Evolutionary conservation across 2,329 filamentous ascomycete species (phyloP), one percentile per base, ranked within the genome.

Genomic region (Diaporthe helianthi): DNA sequence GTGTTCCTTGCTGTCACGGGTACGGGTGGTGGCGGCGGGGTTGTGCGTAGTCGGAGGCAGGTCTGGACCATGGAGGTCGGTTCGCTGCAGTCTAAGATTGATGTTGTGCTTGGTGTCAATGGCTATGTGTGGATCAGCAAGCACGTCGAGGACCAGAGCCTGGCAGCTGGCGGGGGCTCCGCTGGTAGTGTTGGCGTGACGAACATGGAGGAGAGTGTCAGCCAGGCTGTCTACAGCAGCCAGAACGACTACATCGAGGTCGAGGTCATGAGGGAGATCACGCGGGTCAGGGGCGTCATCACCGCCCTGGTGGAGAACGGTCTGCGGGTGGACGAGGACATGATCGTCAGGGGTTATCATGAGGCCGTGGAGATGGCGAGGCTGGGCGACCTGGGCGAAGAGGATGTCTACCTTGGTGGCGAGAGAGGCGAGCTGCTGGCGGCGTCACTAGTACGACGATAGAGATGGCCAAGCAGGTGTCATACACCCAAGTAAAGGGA

Each of bases 101-200:
- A 98, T 77, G 89, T 98, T 9, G 87, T 97, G 65, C 84, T 99
- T 1, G 96, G 96, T 2, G 96, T 99, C 47, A 99, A 99, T 76
- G 96, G 96, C 1, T 98, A 97, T 78, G 94, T 98, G 69, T 99
- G 93, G 92, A 94, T 98, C 76, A 90, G 91, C 80, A 94, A 93
- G 82, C 93, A 97, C 75, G 83, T 92, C 9, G 90, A 92, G 73
- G 86, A 86, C 44, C 85, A 86, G n/a, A 80, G 80, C 6, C 78
- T 78, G 9, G 76, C 80, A 49, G 77, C 80, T 47, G 82, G 86
- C 52, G 81, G 83, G n/a, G 78, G 80, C n/a, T 82, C 81, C 17
- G 77, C 76, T 9, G 73, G 86, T 83, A 73, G 86, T 83, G 91
- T 93, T 19, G 77, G 89, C 83, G 93, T 98, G 76, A 97, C 93